Evolutionary conservation across 2,329 filamentous ascomycete species (phyloP).

Genomic region (Pezizomycotina sp.): DNA sequence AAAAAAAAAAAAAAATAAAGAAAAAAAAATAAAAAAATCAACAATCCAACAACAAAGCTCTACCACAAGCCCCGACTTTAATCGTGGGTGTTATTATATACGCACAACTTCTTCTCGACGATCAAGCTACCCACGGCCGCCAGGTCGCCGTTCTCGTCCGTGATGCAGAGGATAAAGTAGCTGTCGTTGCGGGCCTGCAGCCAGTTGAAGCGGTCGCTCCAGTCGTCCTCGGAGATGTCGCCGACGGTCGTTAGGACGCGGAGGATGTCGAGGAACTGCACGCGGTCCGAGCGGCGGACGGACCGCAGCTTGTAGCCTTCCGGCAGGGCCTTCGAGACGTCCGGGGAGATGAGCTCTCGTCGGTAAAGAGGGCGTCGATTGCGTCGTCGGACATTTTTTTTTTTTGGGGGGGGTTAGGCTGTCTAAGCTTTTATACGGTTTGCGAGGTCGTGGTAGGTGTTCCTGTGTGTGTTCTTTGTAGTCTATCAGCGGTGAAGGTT

Average conservation of each 20-base stretch:
- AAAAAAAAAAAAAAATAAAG: too few relatives aligned
- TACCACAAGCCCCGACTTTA: too few relatives aligned
- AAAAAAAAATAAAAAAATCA: too few relatives aligned
- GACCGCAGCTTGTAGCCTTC: constrained; percentile 69
- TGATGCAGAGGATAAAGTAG: constrained; percentile 77
- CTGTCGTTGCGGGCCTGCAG: constrained; percentile 56
- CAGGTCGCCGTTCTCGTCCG: constrained; percentile 50
- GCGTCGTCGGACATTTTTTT: constrained; percentile 32
- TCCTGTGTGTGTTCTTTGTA: too few relatives aligned
- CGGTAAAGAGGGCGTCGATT: constrained; percentile 53
- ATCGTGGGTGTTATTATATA: too few relatives aligned
- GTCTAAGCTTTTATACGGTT: too few relatives aligned
- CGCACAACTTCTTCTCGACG: constrained; percentile 85
- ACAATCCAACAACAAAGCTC: too few relatives aligned
- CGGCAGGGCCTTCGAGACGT: constrained; percentile 56
- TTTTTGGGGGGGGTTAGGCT: constrained; percentile 11
- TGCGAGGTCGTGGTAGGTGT: too few relatives aligned
- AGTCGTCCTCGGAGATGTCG: constrained; percentile 59
- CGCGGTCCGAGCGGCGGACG: constrained; percentile 55
- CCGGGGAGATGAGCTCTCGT: constrained; percentile 64
- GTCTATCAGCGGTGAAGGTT: too few relatives aligned
- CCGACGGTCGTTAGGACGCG: constrained; percentile 86
- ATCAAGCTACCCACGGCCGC: constrained; percentile 85
- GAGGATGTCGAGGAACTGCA: constrained; percentile 78
- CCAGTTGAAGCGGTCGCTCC: constrained; percentile 66